These are phyloP conservation scores for Kalmusia sp. DNA, from an alignment of 2,329 filamentous ascomycete genomes.

Conservation along the genomic window DNA sequence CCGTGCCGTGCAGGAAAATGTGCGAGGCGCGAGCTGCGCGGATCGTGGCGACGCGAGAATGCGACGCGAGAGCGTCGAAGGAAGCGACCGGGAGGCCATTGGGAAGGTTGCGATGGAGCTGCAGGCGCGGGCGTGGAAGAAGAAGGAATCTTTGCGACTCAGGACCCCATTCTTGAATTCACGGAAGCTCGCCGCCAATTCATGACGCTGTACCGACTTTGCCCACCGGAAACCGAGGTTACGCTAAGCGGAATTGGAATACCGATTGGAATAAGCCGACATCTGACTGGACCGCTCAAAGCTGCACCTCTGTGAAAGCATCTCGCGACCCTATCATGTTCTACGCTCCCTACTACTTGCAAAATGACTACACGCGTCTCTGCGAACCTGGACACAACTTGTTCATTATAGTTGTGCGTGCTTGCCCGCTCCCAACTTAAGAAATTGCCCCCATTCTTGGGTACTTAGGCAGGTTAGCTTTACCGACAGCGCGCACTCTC, in stretches of 20 bases:
- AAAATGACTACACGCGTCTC: too few relatives aligned
- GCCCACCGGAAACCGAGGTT: slow-evolving; percentile 23
- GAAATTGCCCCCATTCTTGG: background rate
- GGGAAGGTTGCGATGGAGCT: slow-evolving; percentile 15
- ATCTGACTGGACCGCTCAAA: slow-evolving; percentile 29
- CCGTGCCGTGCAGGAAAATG: slow-evolving; percentile 26
- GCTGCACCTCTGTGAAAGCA: background rate
- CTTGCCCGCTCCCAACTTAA: too few relatives aligned
- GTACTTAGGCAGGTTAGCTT: background rate
- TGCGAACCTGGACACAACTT: background rate
- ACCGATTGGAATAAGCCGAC: slow-evolving; percentile 13
- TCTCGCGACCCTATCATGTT: background rate
- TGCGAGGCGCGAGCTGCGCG: slow-evolving; percentile 23
- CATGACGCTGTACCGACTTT: slow-evolving; percentile 30
- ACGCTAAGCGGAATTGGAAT: slow-evolving; percentile 32
- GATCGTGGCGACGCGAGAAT: slow-evolving; percentile 30
- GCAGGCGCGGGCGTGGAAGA: slow-evolving; percentile 9
- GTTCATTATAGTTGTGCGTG: background rate
- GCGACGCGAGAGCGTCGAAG: slow-evolving; percentile 35
- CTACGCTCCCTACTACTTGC: too few relatives aligned
- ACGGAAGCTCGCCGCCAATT: slow-evolving; percentile 6
- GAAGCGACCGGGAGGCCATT: slow-evolving; percentile 42
- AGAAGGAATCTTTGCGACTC: slow-evolving; percentile 18
- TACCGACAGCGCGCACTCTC: background rate
- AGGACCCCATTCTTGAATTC: slow-evolving; percentile 24